Percentiles rank a stretch among this genome's conserved stretches.
Conservation (phyloP, 306 rosid species). For the Hippophae gyantsensis region DNA sequence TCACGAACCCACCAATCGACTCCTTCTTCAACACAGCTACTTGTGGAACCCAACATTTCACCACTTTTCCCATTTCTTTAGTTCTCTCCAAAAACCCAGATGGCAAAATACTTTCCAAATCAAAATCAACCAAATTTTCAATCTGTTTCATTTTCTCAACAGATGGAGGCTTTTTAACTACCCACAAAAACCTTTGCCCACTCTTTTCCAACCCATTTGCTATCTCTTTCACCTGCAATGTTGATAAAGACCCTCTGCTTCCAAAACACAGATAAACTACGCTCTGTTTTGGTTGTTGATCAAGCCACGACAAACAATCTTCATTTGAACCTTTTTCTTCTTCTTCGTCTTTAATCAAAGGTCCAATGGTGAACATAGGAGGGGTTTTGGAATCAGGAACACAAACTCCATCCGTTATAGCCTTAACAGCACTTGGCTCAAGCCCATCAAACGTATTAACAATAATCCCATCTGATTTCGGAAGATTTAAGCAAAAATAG, state of each 20-base stretch:
- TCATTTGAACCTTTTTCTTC: neutral
- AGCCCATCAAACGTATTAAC: conserved; percentile 16
- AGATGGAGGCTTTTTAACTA: conserved; percentile 5
- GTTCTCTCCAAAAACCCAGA: conserved; percentile 30
- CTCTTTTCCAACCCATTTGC: conserved; percentile 22
- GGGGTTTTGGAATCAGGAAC: conserved; percentile 13
- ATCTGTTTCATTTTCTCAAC: conserved; percentile 9
- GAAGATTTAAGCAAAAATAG: conserved; percentile 4
- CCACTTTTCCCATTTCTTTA: conserved; percentile 23
- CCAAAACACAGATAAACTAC: conserved; percentile 24
- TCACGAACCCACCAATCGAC: conserved; percentile 32
- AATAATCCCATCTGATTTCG: conserved; percentile 13
- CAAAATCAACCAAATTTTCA: neutral
- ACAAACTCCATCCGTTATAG: conserved; percentile 4
- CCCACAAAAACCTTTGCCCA: conserved; percentile 21
- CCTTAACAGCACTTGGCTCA: conserved; percentile 8
- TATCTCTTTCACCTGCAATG: conserved; percentile 14
- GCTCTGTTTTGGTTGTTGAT: conserved; percentile 16
- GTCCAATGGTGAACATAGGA: conserved; percentile 14
- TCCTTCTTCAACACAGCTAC: conserved; percentile 20
- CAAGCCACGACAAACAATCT: conserved; percentile 17
- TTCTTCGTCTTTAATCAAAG: conserved; percentile 6
- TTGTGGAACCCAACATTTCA: conserved; percentile 35
- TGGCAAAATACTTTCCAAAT: conserved; percentile 7
- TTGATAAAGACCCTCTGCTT: conserved; percentile 15